Evolutionary conservation across 495 filamentous ascomycete species (phyloP).

Genomic region (Penicillium subrubescens): DNA sequence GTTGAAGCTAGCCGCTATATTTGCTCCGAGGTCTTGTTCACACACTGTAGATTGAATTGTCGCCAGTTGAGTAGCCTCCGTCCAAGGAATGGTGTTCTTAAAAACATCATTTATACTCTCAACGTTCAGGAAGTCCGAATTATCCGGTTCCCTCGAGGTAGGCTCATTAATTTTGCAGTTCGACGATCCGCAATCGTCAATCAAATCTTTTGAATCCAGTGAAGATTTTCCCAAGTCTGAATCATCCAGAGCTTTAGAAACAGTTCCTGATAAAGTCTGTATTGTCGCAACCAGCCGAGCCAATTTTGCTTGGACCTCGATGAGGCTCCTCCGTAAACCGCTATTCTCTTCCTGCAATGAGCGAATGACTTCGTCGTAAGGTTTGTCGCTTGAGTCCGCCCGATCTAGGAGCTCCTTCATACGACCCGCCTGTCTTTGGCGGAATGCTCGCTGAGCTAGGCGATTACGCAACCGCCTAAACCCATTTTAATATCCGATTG

Average conservation of each 20-base stretch:
- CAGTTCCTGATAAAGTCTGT: background rate
- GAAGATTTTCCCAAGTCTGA: background rate
- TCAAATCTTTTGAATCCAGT: background rate
- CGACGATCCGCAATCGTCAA: background rate
- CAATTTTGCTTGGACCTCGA: background rate
- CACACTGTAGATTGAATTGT: too few species aligned
- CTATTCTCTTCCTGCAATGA: conserved; percentile 10
- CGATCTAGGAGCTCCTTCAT: conserved; percentile 10
- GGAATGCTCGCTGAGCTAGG: background rate
- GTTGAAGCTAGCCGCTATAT: background rate
- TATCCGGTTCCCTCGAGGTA: background rate
- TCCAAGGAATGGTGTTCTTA: background rate
- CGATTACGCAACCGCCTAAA: background rate
- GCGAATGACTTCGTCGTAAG: conserved; percentile 11
- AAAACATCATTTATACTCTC: background rate
- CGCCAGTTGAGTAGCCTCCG: background rate
- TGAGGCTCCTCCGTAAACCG: background rate
- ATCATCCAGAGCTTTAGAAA: background rate
- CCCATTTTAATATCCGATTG: background rate
- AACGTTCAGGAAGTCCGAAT: background rate
- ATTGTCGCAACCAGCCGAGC: background rate
- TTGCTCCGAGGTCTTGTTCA: background rate
- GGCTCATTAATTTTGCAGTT: background rate
- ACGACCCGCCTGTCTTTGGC: conserved; percentile 1
- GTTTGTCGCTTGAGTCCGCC: conserved; percentile 8